phyloP scores from a whole-genome alignment of 495 filamentous ascomycete species.

The Penicillium macrosclerotiorum region DNA sequence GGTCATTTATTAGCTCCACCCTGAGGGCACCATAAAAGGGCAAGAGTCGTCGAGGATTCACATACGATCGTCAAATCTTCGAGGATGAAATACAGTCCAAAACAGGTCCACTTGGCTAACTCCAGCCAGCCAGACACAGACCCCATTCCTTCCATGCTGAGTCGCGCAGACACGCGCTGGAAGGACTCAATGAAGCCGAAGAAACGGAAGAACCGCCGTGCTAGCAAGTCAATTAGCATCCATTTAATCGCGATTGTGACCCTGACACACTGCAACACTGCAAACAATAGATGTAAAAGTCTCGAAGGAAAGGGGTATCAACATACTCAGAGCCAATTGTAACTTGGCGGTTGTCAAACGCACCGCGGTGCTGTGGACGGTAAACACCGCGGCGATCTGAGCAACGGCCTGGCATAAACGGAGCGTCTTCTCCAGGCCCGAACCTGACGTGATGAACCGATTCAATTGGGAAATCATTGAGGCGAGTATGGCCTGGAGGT shows the following conservation, averaged over 20 bases:
- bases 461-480: slow-evolving; percentile 28
- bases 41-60: neutral
- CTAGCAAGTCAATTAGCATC: slow-evolving; percentile 12
- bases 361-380: slow-evolving; percentile 24
- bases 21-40: neutral
- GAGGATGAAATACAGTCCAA: slow-evolving; percentile 39
- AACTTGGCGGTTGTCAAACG: slow-evolving; percentile 27
- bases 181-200: slow-evolving; percentile 65
- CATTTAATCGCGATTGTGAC: neutral
- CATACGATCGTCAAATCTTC: slow-evolving; percentile 44
- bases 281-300: no score
- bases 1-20: slow-evolving; percentile 5
- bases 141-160: slow-evolving; percentile 17
- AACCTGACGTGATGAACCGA: slow-evolving; percentile 33
- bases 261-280: no score
- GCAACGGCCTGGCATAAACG: slow-evolving; percentile 57
- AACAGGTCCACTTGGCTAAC: slow-evolving; percentile 35
- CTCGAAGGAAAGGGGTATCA: no score
- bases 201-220: slow-evolving; percentile 58
- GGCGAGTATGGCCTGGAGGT: neutral
- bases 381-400: slow-evolving; percentile 46
- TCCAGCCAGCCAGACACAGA: slow-evolving; percentile 25
- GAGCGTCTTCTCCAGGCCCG: slow-evolving; percentile 61
- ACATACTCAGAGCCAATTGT: slow-evolving; percentile 38
- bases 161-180: slow-evolving; percentile 37